Conservation (phyloP, 108 stramenopile genomes). For the Nitzschia sp. region DNA sequence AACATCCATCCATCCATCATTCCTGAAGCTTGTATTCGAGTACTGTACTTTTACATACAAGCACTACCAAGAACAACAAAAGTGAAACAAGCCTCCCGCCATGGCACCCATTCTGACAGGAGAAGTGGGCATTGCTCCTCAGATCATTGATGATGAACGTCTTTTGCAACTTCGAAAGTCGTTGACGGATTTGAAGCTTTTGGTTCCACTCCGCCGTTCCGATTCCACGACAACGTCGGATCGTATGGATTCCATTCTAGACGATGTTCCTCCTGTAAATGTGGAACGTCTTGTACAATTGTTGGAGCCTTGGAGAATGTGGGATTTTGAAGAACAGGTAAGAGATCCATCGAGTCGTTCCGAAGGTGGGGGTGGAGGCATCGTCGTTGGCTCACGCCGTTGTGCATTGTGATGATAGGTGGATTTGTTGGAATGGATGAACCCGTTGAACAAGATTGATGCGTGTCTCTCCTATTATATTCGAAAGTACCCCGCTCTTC, state of each 20-base stretch:
- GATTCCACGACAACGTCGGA: constrained; percentile 8
- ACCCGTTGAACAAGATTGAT: constrained; percentile 76
- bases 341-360: constrained; percentile 15
- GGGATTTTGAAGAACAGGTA: constrained; percentile 83
- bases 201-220: background rate
- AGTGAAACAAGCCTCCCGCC: no score
- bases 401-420: constrained; percentile 37
- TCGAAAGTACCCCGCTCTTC: constrained; percentile 54
- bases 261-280: constrained; percentile 29
- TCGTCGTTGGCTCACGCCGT: background rate
- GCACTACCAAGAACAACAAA: background rate
- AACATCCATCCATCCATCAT: no score
- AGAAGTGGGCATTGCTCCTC: constrained; percentile 55
- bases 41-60: no score
- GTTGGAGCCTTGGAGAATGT: constrained; percentile 49
- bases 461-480: constrained; percentile 59
- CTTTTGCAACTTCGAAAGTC: constrained; percentile 39
- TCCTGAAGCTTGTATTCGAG: no score
- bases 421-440: constrained; percentile 83
- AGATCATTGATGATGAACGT: constrained; percentile 66
- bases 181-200: constrained; percentile 36
- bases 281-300: constrained; percentile 54
- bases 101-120: constrained; percentile 71
- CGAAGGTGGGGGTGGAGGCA: background rate
- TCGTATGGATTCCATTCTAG: background rate